Base-by-base conservation (phyloP, 2,329 filamentous ascomycete species). In the Paracorniculantispora psalliotae region DNA sequence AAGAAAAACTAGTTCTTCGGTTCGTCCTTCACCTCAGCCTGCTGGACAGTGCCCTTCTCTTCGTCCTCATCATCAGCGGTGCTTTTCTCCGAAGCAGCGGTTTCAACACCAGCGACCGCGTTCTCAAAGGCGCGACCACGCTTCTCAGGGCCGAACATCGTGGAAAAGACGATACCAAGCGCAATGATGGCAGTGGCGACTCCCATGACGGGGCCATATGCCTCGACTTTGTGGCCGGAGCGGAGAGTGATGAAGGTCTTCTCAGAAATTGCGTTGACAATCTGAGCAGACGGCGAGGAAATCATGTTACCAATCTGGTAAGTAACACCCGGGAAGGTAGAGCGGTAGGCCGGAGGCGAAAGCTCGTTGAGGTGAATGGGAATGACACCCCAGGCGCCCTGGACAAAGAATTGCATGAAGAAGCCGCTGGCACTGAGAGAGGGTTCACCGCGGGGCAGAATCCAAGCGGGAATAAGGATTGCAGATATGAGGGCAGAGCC, bases 231-330 rank as follows among this genome's bases (percentile, higher is more conserved):
- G 59, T 84, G 70, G 3, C 88, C 88, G 10, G 77, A 75, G 6
- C 69, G 68, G 43, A 79, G 77, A 0, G 72, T 83, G 48, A 91
- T 76, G 41, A 79, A 80, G 35, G 79, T 79, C 47, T 75, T 81
- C 67, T 92, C 88, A 1, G 89, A 80, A 53, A 92, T 80, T 13
- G 86, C 87, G 61, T 91, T 91, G 68, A 92, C 86, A 50, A 92
- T 92, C 70, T 92, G 89, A 0, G 89, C 85, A 0, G 84, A 87
- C 0, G 88, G 87, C 0, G 85, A 87, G 1, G 85, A 87, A 55
- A 89, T 85, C 79, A 90, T 86, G 76, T 90, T 91, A 7, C 88
- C 88, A 9, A 91, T 73, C 75, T 91, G 88, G 71, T 91, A 91
- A 0, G 85, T 86, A 53, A 88, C 80, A 46, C 87, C 88, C 0